Base-by-base conservation (phyloP, 2,329 filamentous ascomycete species). In the Colletotrichum coccodes region DNA sequence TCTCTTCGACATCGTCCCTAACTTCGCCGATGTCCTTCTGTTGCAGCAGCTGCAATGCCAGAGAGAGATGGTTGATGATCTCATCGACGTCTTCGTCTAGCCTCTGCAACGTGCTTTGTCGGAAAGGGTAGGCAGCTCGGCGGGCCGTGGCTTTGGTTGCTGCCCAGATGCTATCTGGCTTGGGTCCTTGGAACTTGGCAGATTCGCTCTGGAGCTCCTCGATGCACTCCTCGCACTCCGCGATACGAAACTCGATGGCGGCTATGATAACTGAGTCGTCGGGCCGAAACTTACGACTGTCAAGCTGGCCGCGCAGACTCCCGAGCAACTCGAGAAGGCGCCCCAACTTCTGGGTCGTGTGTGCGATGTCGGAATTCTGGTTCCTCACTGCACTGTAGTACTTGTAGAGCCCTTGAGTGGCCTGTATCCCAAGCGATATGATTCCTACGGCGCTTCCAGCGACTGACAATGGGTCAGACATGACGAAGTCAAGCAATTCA, bases 61-160 rank as follows among this genome's bases (percentile, higher is more conserved):
- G 70, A 16, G 73, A 76, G 11, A 82, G 56, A 14, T 75, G 75
- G 7, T 70, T 70, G 21, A 77, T 67, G 23, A 78, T 74, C 2
- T 79, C 79, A 59, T 73, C 71, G n/a, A 81, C 71, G 59, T 80
- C 75, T 70, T 80, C 78, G 64, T 80, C 76, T 9, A 83, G 76
- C 64, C 79, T 80, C 59, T 78, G 73, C 49, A 83, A 68, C 1
- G 80, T 83, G 53, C 77, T 80, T 64, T 75, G 71, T 46, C 76
- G 74, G 64, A 83, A 75, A 2, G 77, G 78, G 47, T 80, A 79
- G 1, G 73, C 70, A 2, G 74, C 47, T 28, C 71, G 73, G 30
- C 70, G 72, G 30, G 68, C 62, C 23, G 60, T 61, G 6, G 70
- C 61, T n/a, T 50, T 40, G n/a, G 38, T 14, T 3, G 21, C 21